Conservation (phyloP, 2,329 filamentous ascomycete species). For the Juglanconis sp. region DNA sequence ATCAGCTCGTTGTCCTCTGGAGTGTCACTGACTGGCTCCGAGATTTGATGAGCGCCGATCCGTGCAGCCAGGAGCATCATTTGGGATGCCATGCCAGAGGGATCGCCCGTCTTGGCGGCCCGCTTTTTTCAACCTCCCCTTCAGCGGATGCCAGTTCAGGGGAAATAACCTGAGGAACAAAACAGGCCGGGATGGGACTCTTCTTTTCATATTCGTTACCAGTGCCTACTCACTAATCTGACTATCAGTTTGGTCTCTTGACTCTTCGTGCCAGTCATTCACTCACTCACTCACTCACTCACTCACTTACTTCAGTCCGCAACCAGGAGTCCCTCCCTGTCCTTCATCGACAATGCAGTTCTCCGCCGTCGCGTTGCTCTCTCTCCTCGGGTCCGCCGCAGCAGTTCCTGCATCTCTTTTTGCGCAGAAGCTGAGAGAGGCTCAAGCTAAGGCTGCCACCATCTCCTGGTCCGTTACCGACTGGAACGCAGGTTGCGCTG, state of each 20-base stretch:
- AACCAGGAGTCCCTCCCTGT: background rate
- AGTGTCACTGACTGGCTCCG: slow-evolving; percentile 4
- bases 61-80: background rate
- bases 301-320: background rate
- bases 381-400: slow-evolving; percentile 6
- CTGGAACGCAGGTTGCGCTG: slow-evolving; percentile 13
- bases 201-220: background rate
- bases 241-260: too few species aligned
- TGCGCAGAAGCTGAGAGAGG: background rate
- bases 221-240: too few species aligned
- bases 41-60: slow-evolving; percentile 10
- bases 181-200: background rate
- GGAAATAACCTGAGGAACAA: background rate
- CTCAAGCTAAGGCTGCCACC: background rate
- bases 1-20: background rate
- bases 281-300: background rate
- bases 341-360: slow-evolving; percentile 6
- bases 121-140: background rate
- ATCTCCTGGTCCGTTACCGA: slow-evolving; percentile 12
- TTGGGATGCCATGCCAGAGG: background rate
- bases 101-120: background rate
- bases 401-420: background rate
- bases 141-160: background rate
- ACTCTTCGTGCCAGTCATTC: too few species aligned
- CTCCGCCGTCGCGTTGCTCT: background rate